Evolutionary conservation across 2,329 filamentous ascomycete species (phyloP), one percentile per base, ranked within the genome.

Genomic region (Venturia pyrina): DNA sequence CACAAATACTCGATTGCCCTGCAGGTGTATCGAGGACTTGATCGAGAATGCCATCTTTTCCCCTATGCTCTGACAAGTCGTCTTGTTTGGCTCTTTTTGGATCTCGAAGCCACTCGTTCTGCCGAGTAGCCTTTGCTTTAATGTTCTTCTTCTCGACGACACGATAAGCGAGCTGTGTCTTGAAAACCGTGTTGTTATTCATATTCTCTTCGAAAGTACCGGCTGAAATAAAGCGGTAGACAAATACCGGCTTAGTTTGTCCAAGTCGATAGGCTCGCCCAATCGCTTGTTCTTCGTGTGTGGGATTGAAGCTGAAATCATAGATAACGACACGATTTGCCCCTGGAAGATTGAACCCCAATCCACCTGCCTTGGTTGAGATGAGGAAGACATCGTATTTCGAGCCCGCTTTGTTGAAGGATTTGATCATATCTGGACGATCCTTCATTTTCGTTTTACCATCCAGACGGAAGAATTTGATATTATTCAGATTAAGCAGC

Each of bases 301-400:
- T 83, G 0, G 93, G 93, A 69, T 93, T 95, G 77, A 87, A 96
- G 68, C 83, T 81, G 72, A 89, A 91, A 73, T 97, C 93, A 66
- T 96, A 89, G 24, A 97, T 88, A 24, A 97, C 83, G 0, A 96
- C 90, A 24, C 93, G 85, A 73, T 92, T 96, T 0, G 93, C 93
- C 1, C 89, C 87, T 50, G 85, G 85, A 15, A 97, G 88, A 69
- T 97, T 97, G 62, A 96, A 80, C 0, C 93, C 93, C 1, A 92
- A 78, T 0, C 91, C 91, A 28, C 92, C 93, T 10, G 93, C 91
- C 67, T 77, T 86, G 0, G 91, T 96, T 0, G 91, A 96, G 66
- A 96, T 91, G 1, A 97, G 78, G 72, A 90, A 90, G 0, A 96
- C 80, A 21, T 79, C 71, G 44, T 66, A 68, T 28, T 69, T 70